Percentiles rank a stretch among this genome's conserved stretches.
These are phyloP conservation scores for Acer saccharum DNA, from an alignment of 345 rosid species.

Conservation along the genomic window DNA sequence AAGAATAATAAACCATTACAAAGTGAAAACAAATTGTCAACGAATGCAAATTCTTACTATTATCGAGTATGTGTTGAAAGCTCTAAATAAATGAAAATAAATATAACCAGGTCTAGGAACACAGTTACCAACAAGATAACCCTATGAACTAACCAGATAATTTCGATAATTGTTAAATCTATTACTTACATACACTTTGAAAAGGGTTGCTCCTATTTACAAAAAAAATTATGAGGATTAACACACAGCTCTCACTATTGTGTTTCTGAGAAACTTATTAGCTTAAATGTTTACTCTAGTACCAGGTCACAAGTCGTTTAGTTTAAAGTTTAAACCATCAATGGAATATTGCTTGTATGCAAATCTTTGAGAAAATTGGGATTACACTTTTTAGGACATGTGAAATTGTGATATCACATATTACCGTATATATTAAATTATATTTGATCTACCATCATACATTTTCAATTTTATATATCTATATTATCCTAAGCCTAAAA, in stretches of 20 bases:
- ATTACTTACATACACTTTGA: not conserved
- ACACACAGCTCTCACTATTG: not conserved
- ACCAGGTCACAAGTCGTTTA: not conserved
- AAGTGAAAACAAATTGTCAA: not conserved
- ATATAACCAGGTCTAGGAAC: not conserved
- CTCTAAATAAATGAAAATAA: not conserved
- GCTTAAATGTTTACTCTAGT: not conserved
- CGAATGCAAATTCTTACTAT: not conserved
- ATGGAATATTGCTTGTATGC: not conserved
- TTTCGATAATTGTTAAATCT: not conserved
- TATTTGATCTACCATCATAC: not conserved
- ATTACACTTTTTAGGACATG: not conserved
- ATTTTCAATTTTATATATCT: not conserved
- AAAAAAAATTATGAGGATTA: not conserved
- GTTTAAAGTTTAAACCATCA: not conserved
- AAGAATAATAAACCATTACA: not conserved
- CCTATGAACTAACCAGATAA: not conserved
- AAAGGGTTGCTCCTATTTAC: not conserved
- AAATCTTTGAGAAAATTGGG: not conserved
- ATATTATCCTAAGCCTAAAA: not conserved
- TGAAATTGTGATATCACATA: not conserved
- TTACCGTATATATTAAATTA: not conserved
- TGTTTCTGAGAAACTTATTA: not conserved
- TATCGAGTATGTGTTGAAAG: not conserved
- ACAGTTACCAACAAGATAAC: not conserved